Conservation (phyloP, 202 grass and related monocot species). For the Brachypodium distachyon region DNA sequence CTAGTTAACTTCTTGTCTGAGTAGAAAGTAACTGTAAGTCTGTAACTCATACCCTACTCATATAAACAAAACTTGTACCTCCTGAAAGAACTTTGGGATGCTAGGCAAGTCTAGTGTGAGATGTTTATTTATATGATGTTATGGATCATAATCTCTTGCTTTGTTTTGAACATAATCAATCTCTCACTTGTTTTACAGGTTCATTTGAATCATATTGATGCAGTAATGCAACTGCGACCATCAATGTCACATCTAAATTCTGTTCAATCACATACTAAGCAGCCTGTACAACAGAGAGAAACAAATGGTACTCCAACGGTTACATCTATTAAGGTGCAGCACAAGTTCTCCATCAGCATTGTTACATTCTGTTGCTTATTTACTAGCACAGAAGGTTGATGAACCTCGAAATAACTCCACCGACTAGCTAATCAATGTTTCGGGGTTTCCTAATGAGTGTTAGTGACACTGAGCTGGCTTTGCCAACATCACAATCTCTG, state of each 20-base stretch:
- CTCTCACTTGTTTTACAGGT: conserved; percentile 46
- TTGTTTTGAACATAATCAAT: neutral
- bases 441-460: neutral
- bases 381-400: neutral
- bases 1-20: neutral
- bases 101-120: neutral
- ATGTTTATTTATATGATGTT: neutral
- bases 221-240: conserved; percentile 63
- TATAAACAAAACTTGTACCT: neutral
- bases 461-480: neutral
- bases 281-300: conserved; percentile 27
- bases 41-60: neutral
- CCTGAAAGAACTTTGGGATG: neutral
- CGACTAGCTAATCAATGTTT: neutral
- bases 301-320: neutral
- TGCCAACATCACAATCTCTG: neutral
- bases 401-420: neutral
- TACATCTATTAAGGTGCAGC: conserved; percentile 17
- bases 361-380: neutral
- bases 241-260: conserved; percentile 42
- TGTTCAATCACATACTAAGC: conserved; percentile 24
- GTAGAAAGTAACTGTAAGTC: neutral
- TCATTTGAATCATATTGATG: conserved; percentile 80
- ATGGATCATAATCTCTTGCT: neutral
- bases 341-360: neutral